phyloP scores from a whole-genome alignment of 345 rosid genomes.

The Gossypium rotundifolium region DNA sequence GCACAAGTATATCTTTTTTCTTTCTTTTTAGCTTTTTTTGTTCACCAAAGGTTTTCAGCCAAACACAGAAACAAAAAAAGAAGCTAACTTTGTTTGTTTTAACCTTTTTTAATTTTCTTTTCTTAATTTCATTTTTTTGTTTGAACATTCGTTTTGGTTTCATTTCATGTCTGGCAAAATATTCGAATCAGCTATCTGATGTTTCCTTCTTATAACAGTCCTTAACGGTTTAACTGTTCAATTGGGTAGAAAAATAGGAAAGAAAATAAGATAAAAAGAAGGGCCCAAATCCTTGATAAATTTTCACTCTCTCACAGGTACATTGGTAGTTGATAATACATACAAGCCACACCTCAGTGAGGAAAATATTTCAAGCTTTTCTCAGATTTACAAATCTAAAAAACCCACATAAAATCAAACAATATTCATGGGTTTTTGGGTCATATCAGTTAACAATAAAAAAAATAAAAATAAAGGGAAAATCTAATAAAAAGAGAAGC shows the following conservation, averaged over 20 bases:
- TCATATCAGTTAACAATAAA: background rate
- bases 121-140: background rate
- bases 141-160: background rate
- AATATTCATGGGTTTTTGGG: slow-evolving; percentile 15
- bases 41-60: background rate
- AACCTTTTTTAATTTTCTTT: background rate
- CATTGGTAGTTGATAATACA: slow-evolving; percentile 11
- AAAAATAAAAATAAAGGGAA: background rate
- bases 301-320: slow-evolving; percentile 25
- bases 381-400: slow-evolving; percentile 26
- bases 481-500: slow-evolving; percentile 23
- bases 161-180: background rate
- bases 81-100: background rate
- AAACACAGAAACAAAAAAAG: background rate
- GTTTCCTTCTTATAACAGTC: background rate
- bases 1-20: background rate
- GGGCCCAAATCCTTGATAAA: background rate
- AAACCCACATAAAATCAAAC: slow-evolving; percentile 23
- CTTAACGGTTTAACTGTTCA: background rate
- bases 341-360: slow-evolving; percentile 21
- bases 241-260: background rate
- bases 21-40: background rate
- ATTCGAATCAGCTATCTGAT: background rate
- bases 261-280: background rate
- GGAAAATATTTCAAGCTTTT: slow-evolving; percentile 15